These are phyloP conservation scores for Kwoniella newhampshirensis DNA, from an alignment of 768 basidiomycete genomes.

Conservation along the genomic window DNA sequence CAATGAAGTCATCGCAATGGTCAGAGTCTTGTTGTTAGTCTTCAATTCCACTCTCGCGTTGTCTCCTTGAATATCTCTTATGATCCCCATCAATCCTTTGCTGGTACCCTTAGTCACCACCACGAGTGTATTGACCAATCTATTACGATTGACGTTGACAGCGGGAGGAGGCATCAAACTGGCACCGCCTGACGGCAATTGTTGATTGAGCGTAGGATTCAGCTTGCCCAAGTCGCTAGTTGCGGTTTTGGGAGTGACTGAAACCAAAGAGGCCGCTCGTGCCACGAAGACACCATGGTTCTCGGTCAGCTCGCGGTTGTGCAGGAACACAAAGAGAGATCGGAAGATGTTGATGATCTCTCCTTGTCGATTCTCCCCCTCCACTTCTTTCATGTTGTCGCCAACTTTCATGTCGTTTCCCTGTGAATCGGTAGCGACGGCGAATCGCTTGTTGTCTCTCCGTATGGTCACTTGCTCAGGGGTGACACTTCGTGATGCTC, in stretches of 20 bases:
- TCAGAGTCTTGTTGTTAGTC: slow-evolving; percentile 83
- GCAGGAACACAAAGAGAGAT: slow-evolving; percentile 88
- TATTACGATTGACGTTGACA: slow-evolving; percentile 52
- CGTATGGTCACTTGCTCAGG: slow-evolving; percentile 95
- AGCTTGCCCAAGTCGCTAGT: slow-evolving; percentile 81
- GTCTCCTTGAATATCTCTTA: slow-evolving; percentile 91
- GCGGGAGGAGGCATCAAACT: slow-evolving; percentile 42
- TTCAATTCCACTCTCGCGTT: slow-evolving; percentile 85
- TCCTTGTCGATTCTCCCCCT: slow-evolving; percentile 86
- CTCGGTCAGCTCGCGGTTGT: slow-evolving; percentile 84
- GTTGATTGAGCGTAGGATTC: slow-evolving; percentile 68
- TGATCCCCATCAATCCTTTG: slow-evolving; percentile 85
- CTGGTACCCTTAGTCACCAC: slow-evolving; percentile 79
- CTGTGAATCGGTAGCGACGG: slow-evolving; percentile 85
- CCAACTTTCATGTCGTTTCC: slow-evolving; percentile 80
- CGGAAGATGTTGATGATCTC: slow-evolving; percentile 90
- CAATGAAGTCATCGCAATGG: slow-evolving; percentile 77
- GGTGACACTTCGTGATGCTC: slow-evolving; percentile 80
- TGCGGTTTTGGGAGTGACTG: slow-evolving; percentile 77
- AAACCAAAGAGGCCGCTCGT: slow-evolving; percentile 74
- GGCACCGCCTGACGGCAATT: slow-evolving; percentile 43
- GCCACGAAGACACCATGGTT: slow-evolving; percentile 95
- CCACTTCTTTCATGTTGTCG: slow-evolving; percentile 89
- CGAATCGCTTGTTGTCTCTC: slow-evolving; percentile 68
- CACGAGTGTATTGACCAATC: slow-evolving; percentile 76